These are phyloP conservation scores for Phytophthora litchii DNA, from an alignment of 352 stramenopile species.

Conservation along the genomic window DNA sequence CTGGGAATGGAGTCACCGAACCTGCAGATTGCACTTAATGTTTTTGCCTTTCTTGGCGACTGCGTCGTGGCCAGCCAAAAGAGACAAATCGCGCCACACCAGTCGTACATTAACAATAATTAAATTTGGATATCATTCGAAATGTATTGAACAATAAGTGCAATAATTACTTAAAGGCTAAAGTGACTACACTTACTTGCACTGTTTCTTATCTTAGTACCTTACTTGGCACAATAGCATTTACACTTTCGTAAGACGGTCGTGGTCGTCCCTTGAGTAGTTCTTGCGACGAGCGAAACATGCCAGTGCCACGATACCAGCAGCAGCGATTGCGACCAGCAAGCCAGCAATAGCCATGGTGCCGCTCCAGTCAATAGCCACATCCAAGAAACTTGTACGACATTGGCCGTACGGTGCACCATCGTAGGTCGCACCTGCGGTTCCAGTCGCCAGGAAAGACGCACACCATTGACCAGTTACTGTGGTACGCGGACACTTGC, in stretches of 20 bases:
- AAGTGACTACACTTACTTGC: too few species aligned
- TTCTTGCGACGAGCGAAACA: constrained; percentile 66
- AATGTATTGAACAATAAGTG: background rate
- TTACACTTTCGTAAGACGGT: constrained; percentile 31
- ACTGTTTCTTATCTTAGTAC: constrained; percentile 12
- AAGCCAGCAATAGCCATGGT: constrained; percentile 58
- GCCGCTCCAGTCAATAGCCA: constrained; percentile 70
- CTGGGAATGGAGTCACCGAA: background rate
- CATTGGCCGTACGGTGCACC: constrained; percentile 81
- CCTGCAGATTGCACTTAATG: background rate
- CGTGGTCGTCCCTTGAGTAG: constrained; percentile 9
- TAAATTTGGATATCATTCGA: too few species aligned
- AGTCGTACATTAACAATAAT: background rate
- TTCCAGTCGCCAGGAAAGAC: constrained; percentile 53
- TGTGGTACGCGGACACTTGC: constrained; percentile 59
- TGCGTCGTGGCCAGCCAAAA: constrained; percentile 21
- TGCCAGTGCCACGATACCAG: constrained; percentile 60
- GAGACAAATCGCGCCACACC: background rate
- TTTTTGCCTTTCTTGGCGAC: constrained; percentile 10
- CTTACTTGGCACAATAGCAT: constrained; percentile 12
- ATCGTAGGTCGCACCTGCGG: constrained; percentile 51
- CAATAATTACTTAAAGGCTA: background rate
- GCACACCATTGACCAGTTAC: constrained; percentile 66
- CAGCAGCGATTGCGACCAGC: constrained; percentile 53
- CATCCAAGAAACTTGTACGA: constrained; percentile 64